A percentile compares a stretch with the other conserved stretches of the same genome.
Evolutionary conservation across 192 early-diverging fungal species (phyloP).

Genomic region (Umbelopsis isabellina): DNA sequence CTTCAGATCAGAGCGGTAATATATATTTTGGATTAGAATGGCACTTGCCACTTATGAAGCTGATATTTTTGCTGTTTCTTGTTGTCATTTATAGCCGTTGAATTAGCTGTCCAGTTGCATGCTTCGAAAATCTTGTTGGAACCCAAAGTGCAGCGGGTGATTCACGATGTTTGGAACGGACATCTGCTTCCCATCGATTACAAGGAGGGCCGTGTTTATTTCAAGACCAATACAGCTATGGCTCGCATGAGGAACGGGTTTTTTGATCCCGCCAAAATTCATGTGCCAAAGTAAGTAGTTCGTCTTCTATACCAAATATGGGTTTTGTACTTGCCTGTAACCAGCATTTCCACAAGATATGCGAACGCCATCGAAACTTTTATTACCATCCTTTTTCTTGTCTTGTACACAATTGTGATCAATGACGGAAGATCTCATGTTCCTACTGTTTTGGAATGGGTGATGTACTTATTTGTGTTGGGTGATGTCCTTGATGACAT

Average conservation of each 20-base stretch:
- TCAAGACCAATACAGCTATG: background rate
- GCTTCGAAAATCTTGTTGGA: constrained; percentile 18
- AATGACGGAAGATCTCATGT: background rate
- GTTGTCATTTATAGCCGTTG: background rate
- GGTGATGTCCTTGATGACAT: constrained; percentile 21
- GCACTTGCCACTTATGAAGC: background rate
- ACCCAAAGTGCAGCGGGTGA: constrained; percentile 15
- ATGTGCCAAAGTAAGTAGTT: constrained; percentile 15
- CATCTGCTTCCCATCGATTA: background rate
- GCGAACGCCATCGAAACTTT: constrained; percentile 14
- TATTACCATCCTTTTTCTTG: constrained; percentile 10
- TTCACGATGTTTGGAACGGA: constrained; percentile 25
- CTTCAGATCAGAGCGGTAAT: constrained; percentile 10
- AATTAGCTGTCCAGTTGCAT: constrained; percentile 19
- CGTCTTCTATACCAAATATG: background rate
- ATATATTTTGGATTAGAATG: background rate
- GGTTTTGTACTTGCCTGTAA: background rate
- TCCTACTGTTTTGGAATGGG: constrained; percentile 13
- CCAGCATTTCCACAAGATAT: constrained; percentile 11
- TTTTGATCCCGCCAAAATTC: background rate
- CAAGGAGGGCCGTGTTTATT: background rate
- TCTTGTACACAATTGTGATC: constrained; percentile 22
- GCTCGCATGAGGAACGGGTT: background rate
- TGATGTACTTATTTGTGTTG: background rate
- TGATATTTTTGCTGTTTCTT: background rate